Percentiles rank a stretch among this genome's conserved stretches.
Conservation (phyloP, 2,329 filamentous ascomycete species). For the Monilinia fructigena region DNA sequence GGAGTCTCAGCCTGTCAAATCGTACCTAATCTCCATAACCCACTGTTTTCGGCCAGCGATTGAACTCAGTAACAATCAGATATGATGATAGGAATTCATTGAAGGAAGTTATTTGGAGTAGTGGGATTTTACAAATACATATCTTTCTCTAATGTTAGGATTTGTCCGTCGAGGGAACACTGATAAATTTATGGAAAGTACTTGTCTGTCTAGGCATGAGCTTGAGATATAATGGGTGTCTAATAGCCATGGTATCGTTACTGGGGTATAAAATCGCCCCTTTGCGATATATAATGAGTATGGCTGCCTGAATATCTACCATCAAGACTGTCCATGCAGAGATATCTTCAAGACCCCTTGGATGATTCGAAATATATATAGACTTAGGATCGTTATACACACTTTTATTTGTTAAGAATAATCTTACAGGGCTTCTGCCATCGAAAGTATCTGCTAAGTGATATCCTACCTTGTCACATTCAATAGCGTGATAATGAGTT, state of each 20-base stretch:
- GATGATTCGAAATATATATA: slow-evolving; percentile 62
- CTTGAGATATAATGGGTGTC: slow-evolving; percentile 52
- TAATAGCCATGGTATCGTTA: slow-evolving; percentile 59
- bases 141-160: slow-evolving; percentile 42
- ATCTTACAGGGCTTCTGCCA: slow-evolving; percentile 61
- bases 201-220: slow-evolving; percentile 51
- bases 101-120: background rate
- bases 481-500: slow-evolving; percentile 23
- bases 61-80: no score
- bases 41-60: no score
- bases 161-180: slow-evolving; percentile 61
- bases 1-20: no score
- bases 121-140: background rate
- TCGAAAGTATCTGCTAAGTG: slow-evolving; percentile 60
- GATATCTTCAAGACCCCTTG: slow-evolving; percentile 56
- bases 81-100: no score
- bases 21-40: no score
- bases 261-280: slow-evolving; percentile 39
- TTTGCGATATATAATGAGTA: slow-evolving; percentile 40
- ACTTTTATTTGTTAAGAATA: slow-evolving; percentile 53
- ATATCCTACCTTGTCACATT: slow-evolving; percentile 39
- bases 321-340: slow-evolving; percentile 57
- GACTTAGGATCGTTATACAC: slow-evolving; percentile 46
- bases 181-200: slow-evolving; percentile 60
- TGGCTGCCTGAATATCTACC: slow-evolving; percentile 38